Conservation (phyloP, 2,329 filamentous ascomycete genomes). For the Sporothrix phasma region DNA sequence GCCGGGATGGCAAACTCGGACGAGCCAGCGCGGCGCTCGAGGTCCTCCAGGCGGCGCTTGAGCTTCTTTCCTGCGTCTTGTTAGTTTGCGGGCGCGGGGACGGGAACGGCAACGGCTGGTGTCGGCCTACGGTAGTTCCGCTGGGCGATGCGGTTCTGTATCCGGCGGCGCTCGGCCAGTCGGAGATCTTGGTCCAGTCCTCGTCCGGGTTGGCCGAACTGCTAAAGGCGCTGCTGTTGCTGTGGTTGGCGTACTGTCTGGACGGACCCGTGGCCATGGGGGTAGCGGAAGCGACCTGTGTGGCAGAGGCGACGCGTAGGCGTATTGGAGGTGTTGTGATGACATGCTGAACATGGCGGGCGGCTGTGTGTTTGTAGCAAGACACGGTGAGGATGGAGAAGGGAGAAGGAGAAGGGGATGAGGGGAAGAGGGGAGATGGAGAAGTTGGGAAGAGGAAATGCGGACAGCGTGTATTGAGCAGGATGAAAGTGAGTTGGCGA, state of each 20-base stretch:
- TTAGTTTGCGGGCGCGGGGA: no score
- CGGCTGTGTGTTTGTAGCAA: neutral
- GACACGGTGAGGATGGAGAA: neutral
- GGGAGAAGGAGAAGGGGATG: neutral
- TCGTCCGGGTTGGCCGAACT: conserved; percentile 90
- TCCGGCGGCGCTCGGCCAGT: conserved; percentile 86
- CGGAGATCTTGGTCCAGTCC: conserved; percentile 98
- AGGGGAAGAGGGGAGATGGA: neutral
- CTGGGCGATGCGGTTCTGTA: conserved; percentile 96
- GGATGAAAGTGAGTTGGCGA: neutral
- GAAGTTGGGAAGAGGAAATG: neutral
- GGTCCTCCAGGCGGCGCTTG: conserved; percentile 77
- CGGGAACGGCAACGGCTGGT: no score
- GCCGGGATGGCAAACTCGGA: conserved; percentile 22
- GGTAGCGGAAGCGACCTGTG: conserved; percentile 9
- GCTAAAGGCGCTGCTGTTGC: conserved; percentile 89
- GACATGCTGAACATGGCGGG: conserved; percentile 35
- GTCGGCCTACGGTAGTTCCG: conserved; percentile 85
- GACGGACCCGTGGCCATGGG: conserved; percentile 32
- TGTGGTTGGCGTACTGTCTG: conserved; percentile 60
- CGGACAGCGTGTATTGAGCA: neutral
- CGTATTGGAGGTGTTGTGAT: conserved; percentile 30
- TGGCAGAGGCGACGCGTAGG: conserved; percentile 29
- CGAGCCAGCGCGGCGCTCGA: conserved; percentile 63
- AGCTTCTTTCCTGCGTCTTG: conserved; percentile 67